A percentile compares a stretch with the other conserved stretches of the same genome.
phyloP scores from a whole-genome alignment of 1,284 basidiomycete species.

The Austropuccinia psidii region DNA sequence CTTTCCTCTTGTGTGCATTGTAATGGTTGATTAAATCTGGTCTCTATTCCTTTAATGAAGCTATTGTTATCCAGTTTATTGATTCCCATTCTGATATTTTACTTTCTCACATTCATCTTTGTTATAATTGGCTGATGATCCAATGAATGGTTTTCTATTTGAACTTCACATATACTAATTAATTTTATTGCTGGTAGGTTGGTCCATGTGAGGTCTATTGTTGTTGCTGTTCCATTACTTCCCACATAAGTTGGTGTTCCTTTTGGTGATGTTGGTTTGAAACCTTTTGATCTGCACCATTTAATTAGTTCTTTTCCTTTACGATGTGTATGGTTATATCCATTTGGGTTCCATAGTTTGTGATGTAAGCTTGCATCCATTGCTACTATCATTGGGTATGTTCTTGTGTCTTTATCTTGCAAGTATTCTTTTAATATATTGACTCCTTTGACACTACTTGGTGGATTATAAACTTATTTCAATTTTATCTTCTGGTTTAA shows the following conservation, averaged over 20 bases:
- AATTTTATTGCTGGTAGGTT: not conserved
- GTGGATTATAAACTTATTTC: too few relatives aligned
- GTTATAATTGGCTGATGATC: too few relatives aligned
- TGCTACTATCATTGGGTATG: not conserved
- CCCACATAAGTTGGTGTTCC: not conserved
- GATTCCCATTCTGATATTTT: too few relatives aligned
- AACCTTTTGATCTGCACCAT: not conserved
- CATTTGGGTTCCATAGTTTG: not conserved
- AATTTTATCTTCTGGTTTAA: too few relatives aligned
- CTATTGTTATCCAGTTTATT: too few relatives aligned
- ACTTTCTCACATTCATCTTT: too few relatives aligned
- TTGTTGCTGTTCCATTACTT: not conserved
- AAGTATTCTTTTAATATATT: too few relatives aligned
- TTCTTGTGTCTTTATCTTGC: too few relatives aligned
- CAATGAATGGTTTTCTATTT: not conserved
- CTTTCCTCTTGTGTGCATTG: too few relatives aligned
- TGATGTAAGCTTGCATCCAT: conserved; percentile 18
- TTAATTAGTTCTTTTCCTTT: not conserved
- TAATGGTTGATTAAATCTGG: too few relatives aligned
- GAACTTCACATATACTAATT: not conserved
- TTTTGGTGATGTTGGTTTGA: conserved; percentile 3
- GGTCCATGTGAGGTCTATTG: not conserved
- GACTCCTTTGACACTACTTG: too few relatives aligned
- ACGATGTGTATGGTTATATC: not conserved
- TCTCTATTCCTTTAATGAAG: too few relatives aligned